Evolutionary conservation across 2,329 filamentous ascomycete genomes (phyloP), one percentile per base, ranked within the genome.

Genomic region (Colletotrichum graminicola): DNA sequence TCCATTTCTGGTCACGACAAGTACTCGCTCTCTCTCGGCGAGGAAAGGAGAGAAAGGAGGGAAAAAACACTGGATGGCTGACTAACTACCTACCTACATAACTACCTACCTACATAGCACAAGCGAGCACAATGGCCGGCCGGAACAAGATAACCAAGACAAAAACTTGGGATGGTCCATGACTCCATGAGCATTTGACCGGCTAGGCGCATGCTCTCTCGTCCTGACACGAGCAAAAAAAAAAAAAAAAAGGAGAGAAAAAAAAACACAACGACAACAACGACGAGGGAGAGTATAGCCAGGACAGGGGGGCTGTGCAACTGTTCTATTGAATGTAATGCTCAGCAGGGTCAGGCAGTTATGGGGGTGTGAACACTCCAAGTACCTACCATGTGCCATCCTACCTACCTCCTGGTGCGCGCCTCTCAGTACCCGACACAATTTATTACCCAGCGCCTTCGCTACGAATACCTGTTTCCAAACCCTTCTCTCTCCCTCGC

Each of bases 231-330:
- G 7, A 34, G 32, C 60, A 43, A 43, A 39, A 26, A n/a, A 26
- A 21, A n/a, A 11, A 7, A 2, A 3, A n/a, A 32, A 49, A 34
- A 23, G 11, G 54, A 16, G 51, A 56, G 4, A 34, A 39, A 36
- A 12, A 32, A 49, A 34, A 23, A 39, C 45, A 49, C 47, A 18
- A 39, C 45, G 39, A 60, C 26, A 41, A 60, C 56, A 26, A 60
- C 23, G 56, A 47, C 56, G 26, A 60, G 56, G 47, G 57, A 29
- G 57, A 61, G 29, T 12, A 62, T 14, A 16, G 34, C n/a, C 60
- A 52, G 32, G 45, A 45, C 45, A 52, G 45, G 45, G 45, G 60
- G 39, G 60, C 45, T 62, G 59, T 62, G 60, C 60, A 62, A 39
- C n/a, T 23, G 45, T 62, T 62, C 60, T 12, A 45, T 62, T 29